Conservation (phyloP, 192 early-diverging fungal species). For the Gonapodya sp. region DNA sequence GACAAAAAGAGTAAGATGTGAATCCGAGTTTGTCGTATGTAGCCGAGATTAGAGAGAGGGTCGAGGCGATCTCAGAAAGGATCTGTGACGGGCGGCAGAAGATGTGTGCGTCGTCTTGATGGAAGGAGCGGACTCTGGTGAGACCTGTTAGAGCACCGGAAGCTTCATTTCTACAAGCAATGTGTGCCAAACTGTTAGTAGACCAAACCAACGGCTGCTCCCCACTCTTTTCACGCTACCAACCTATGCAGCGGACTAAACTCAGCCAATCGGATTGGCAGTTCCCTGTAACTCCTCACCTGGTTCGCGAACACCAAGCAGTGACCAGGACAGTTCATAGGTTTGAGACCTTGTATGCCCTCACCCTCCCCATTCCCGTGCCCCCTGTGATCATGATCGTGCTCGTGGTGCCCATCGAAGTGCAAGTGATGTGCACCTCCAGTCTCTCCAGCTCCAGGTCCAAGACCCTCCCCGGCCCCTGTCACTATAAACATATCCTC, state of each 20-base stretch:
- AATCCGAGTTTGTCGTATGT: slow-evolving; percentile 76
- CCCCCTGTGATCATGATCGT: neutral
- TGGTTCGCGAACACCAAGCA: slow-evolving; percentile 78
- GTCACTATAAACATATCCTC: slow-evolving; percentile 79
- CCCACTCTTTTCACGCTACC: slow-evolving; percentile 15
- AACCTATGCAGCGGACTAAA: slow-evolving; percentile 89
- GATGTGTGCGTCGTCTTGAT: slow-evolving; percentile 96
- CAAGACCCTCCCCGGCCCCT: slow-evolving; percentile 18
- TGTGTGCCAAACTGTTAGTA: slow-evolving; percentile 6
- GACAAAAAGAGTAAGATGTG: slow-evolving; percentile 58
- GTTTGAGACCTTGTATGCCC: slow-evolving; percentile 77
- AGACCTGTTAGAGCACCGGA: slow-evolving; percentile 83
- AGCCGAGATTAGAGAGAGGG: slow-evolving; percentile 63
- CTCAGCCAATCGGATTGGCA: slow-evolving; percentile 83
- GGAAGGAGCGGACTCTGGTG: slow-evolving; percentile 86
- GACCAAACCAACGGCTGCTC: neutral
- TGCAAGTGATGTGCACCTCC: neutral
- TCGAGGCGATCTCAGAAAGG: slow-evolving; percentile 62
- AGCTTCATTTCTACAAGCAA: slow-evolving; percentile 63
- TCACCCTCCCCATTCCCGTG: slow-evolving; percentile 13
- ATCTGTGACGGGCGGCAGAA: slow-evolving; percentile 82
- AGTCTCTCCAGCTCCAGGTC: neutral
- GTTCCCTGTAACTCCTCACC: slow-evolving; percentile 72
- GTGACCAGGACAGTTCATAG: slow-evolving; percentile 98
- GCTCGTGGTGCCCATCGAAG: neutral